Conservation (phyloP, 2,329 filamentous ascomycete genomes). For the Epichloe sylvatica region DNA sequence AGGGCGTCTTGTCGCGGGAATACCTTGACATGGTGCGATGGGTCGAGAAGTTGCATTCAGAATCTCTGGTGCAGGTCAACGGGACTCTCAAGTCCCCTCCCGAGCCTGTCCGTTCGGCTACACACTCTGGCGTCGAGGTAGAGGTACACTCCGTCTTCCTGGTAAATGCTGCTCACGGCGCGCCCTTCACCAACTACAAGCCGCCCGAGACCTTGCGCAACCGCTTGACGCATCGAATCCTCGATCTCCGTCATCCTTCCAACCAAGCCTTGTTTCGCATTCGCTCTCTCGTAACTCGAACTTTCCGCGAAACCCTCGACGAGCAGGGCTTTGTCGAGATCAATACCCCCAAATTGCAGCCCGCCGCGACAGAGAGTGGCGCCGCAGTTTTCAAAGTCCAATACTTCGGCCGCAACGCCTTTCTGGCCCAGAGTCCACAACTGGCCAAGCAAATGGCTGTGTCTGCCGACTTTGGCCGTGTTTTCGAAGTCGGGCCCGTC, state of each 20-base stretch:
- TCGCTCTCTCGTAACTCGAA: slow-evolving; percentile 63
- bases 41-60: slow-evolving; percentile 68
- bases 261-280: slow-evolving; percentile 82
- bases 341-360: slow-evolving; percentile 83
- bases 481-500: slow-evolving; percentile 60
- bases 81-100: slow-evolving; percentile 61
- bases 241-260: slow-evolving; percentile 73
- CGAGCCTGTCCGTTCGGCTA: slow-evolving; percentile 60
- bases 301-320: slow-evolving; percentile 67
- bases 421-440: slow-evolving; percentile 83
- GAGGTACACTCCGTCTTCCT: slow-evolving; percentile 44
- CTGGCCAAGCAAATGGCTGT: slow-evolving; percentile 88
- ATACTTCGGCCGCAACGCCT: slow-evolving; percentile 79
- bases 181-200: slow-evolving; percentile 41
- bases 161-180: slow-evolving; percentile 34
- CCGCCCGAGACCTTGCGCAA: slow-evolving; percentile 53
- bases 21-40: slow-evolving; percentile 67
- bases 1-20: slow-evolving; percentile 53
- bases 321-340: slow-evolving; percentile 76
- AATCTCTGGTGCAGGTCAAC: slow-evolving; percentile 64
- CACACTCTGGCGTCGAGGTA: slow-evolving; percentile 63
- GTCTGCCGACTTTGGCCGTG: slow-evolving; percentile 73
- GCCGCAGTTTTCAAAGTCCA: slow-evolving; percentile 84
- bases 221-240: slow-evolving; percentile 63
- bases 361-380: slow-evolving; percentile 79